phyloP scores from a whole-genome alignment of 225 moss, liverwort and hornwort genomes.

The Thuidium tamariscinum region DNA sequence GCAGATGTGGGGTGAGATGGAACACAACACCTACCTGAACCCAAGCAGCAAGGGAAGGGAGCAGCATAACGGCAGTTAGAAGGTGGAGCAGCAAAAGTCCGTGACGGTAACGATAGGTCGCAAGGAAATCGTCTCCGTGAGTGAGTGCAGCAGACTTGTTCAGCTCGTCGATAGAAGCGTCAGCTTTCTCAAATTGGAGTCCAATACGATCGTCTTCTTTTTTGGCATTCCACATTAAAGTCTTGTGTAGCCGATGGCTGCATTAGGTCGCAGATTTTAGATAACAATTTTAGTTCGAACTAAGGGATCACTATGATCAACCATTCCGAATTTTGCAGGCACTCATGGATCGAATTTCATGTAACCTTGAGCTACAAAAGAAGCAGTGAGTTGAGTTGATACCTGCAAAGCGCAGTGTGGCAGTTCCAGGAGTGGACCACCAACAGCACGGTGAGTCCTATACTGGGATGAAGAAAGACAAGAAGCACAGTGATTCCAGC shows the following conservation, averaged over 20 bases:
- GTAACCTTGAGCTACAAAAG: neutral
- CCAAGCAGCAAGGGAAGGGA: conserved; percentile 22
- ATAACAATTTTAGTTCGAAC: neutral
- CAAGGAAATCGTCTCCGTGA: conserved; percentile 65
- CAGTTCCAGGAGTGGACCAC: conserved; percentile 83
- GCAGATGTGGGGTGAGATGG: neutral
- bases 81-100: conserved; percentile 81
- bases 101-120: conserved; percentile 70
- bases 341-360: neutral
- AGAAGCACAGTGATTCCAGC: conserved; percentile 67
- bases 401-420: conserved; percentile 82
- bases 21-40: neutral
- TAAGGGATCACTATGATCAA: neutral
- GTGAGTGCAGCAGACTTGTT: conserved; percentile 33
- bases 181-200: conserved; percentile 10
- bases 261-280: neutral
- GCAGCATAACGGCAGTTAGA: conserved; percentile 43
- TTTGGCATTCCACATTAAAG: conserved; percentile 35
- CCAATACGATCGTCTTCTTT: conserved; percentile 26
- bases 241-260: conserved; percentile 50
- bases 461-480: conserved; percentile 86
- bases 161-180: conserved; percentile 20
- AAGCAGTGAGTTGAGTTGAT: conserved; percentile 3
- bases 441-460: conserved; percentile 76
- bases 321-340: neutral